phyloP scores from a whole-genome alignment of 495 filamentous ascomycete species.

The Penicillium daleae region DNA sequence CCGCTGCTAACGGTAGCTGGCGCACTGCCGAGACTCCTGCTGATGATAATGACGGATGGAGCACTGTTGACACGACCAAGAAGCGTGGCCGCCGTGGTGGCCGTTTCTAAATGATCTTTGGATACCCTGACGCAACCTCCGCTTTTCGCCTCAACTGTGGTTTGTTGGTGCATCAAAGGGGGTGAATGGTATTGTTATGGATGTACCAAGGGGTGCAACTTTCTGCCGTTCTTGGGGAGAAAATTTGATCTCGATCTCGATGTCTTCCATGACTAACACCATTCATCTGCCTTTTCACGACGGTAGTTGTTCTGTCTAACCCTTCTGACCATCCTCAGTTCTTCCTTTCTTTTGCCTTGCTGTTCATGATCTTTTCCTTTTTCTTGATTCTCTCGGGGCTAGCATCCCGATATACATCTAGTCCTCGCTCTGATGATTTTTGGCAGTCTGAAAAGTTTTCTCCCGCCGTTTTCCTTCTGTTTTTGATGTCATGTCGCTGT shows the following conservation, averaged over 20 bases:
- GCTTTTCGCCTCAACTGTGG: conserved; percentile 24
- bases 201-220: neutral
- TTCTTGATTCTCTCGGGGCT: conserved; percentile 34
- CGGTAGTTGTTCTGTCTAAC: conserved; percentile 28
- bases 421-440: conserved; percentile 42
- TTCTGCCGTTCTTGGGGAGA: neutral
- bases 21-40: conserved; percentile 42
- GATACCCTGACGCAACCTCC: conserved; percentile 45
- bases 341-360: conserved; percentile 23
- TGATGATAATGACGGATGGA: conserved; percentile 75
- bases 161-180: conserved; percentile 4
- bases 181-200: conserved; percentile 3
- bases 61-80: conserved; percentile 65
- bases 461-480: conserved; percentile 22
- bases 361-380: conserved; percentile 34
- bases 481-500: conserved; percentile 28
- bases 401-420: conserved; percentile 40
- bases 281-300: conserved; percentile 23
- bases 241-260: neutral
- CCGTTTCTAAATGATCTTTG: conserved; percentile 52
- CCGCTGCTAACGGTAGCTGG: conserved; percentile 48
- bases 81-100: conserved; percentile 57
- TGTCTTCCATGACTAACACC: conserved; percentile 20
- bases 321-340: conserved; percentile 19
- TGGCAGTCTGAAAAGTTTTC: conserved; percentile 51